These are phyloP conservation scores for Alternaria viburni DNA, from an alignment of 2,329 filamentous ascomycete species.

Conservation along the genomic window DNA sequence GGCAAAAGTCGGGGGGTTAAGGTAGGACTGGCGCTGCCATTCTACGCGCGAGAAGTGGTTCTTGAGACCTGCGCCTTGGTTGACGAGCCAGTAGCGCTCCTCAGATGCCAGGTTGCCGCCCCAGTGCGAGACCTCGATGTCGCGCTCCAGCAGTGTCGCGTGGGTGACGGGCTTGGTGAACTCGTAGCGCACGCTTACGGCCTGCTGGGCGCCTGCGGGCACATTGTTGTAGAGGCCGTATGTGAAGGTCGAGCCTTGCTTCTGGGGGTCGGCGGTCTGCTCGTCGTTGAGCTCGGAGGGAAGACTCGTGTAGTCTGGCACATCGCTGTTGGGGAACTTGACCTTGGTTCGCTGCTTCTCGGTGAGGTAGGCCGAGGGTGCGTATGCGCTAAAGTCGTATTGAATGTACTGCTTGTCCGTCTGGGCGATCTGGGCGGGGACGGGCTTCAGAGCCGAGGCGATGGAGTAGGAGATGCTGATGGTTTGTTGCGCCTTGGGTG, in stretches of 20 bases:
- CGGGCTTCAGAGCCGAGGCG: slow-evolving; percentile 77
- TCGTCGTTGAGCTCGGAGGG: slow-evolving; percentile 63
- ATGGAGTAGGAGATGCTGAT: slow-evolving; percentile 85
- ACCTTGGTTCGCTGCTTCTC: slow-evolving; percentile 96
- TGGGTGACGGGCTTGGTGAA: slow-evolving; percentile 92
- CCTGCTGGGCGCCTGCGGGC: slow-evolving; percentile 75
- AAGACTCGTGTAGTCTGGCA: slow-evolving; percentile 85
- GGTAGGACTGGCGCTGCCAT: slow-evolving; percentile 64
- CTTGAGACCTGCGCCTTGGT: slow-evolving; percentile 77
- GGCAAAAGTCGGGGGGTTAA: slow-evolving; percentile 77
- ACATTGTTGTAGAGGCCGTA: slow-evolving; percentile 89
- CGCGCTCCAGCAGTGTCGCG: slow-evolving; percentile 79
- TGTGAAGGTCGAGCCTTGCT: slow-evolving; percentile 82
- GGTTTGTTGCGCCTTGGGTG: slow-evolving; percentile 79
- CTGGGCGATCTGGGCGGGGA: slow-evolving; percentile 84
- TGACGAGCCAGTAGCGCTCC: slow-evolving; percentile 87
- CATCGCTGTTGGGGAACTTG: slow-evolving; percentile 78
- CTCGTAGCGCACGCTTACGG: slow-evolving; percentile 85
- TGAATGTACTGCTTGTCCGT: slow-evolving; percentile 84
- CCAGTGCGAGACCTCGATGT: slow-evolving; percentile 97
- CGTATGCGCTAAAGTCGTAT: slow-evolving; percentile 86
- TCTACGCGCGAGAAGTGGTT: slow-evolving; percentile 58
- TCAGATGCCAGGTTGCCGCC: slow-evolving; percentile 95
- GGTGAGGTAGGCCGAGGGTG: slow-evolving; percentile 81
- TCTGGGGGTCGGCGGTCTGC: slow-evolving; percentile 73